Conservation (phyloP, 2,329 filamentous ascomycete species). For the Verticillium zaregamsianum region DNA sequence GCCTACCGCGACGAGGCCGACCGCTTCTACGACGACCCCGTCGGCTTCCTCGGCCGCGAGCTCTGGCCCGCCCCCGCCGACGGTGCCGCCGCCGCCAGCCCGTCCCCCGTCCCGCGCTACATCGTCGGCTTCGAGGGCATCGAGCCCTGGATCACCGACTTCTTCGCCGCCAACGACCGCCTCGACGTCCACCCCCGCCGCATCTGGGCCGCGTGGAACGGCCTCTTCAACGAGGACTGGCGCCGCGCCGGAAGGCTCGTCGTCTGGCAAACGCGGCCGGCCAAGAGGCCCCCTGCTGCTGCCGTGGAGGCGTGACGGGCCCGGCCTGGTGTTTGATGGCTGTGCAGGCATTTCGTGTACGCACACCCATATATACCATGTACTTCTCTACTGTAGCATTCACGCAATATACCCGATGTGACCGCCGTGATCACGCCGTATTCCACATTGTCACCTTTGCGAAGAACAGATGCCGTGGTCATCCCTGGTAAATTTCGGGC, state of each 20-base stretch:
- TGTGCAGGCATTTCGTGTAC: too few relatives aligned
- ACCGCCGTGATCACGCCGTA: too few relatives aligned
- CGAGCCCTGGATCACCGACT: slow-evolving; percentile 40
- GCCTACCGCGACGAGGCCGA: slow-evolving; percentile 86
- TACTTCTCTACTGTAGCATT: too few relatives aligned
- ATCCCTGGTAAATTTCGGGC: neutral
- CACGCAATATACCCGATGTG: too few relatives aligned
- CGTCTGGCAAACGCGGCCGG: slow-evolving; percentile 51
- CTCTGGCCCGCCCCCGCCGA: slow-evolving; percentile 37
- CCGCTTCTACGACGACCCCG: slow-evolving; percentile 71
- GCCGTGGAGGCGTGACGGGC: neutral
- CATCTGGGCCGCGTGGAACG: slow-evolving; percentile 57
- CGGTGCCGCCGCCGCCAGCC: neutral
- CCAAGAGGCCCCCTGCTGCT: neutral
- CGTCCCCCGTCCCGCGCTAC: slow-evolving; percentile 46
- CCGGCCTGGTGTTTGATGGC: neutral
- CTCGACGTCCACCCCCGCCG: slow-evolving; percentile 38
- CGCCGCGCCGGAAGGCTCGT: slow-evolving; percentile 52
- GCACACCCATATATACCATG: too few relatives aligned
- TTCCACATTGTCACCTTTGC: too few relatives aligned
- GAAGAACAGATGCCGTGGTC: neutral
- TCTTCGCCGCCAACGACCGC: slow-evolving; percentile 33
- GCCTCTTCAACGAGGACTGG: slow-evolving; percentile 59
- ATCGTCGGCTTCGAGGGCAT: slow-evolving; percentile 60
- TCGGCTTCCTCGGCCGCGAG: slow-evolving; percentile 50